Evolutionary conservation across 805 yeast genomes (phyloP), one percentile per base, ranked within the genome.

Genomic region (Myxozyma melibiosi): DNA sequence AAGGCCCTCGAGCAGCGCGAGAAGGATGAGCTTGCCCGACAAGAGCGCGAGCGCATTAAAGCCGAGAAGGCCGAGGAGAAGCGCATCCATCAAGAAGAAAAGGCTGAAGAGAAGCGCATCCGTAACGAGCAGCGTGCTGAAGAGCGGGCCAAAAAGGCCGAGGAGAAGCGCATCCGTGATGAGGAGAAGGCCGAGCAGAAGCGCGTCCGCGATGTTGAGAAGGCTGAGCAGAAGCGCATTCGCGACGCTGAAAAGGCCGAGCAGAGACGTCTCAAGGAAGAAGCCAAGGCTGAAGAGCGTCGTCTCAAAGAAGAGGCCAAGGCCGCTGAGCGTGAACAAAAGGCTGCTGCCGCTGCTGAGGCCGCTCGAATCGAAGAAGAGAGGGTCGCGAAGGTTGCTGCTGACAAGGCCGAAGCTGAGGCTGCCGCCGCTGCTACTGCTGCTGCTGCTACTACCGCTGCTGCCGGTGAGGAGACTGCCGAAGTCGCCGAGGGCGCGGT

Each of bases 1-100:
- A 85, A 87, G 68, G 96, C 95, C 20, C 77, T 73, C 22, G 79
- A 81, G 46, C 92, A 89, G 73, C 82, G 96, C 55, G 73, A 74
- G 40, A 41, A 50, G 25, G 67, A 65, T 35, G 68, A 63, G 31
- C 41, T 49, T 13, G 65, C 46, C 3, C 58, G 62, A 9, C 51
- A 52, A 13, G 66, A 63, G 45, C 46, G 54, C 28, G 61, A 65
- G 52, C 61, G 63, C 11, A 41, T 53, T n/a, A 39, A 35, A 41
- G 61, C 62, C 24, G 64, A 54, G 38, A 58, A 62, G 42, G 50
- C 42, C n/a, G 64, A 59, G 9, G 59, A 51, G 41, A 60, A 56
- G 34, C 54, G 53, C 8, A 22, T 49, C 5, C 44, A 27, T 24
- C n/a, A 35, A 3, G 64, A 44, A 16, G 57, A 59, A 24, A 60